A percentile compares a stretch with the other conserved stretches of the same genome.
phyloP scores from a whole-genome alignment of 2,329 filamentous ascomycete genomes.

The Aquanectria penicillioides region DNA sequence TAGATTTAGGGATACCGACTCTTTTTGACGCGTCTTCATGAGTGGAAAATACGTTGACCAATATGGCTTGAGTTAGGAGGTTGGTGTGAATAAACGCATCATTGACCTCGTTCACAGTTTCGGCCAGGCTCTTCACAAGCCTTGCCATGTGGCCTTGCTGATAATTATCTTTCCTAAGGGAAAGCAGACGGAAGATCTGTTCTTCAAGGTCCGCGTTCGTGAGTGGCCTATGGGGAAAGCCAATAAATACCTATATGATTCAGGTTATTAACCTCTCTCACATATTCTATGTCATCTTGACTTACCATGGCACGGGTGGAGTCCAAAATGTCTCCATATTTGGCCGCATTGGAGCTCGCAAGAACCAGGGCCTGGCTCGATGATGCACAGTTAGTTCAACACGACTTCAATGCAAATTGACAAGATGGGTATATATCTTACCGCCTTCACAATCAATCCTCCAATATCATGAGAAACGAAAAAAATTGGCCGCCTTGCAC shows the following conservation, averaged over 20 bases:
- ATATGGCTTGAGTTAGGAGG: constrained; percentile 13
- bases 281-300: not conserved
- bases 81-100: constrained; percentile 18
- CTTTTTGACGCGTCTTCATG: not conserved
- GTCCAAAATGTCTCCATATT: not conserved
- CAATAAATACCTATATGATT: not conserved
- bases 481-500: not conserved
- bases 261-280: not conserved
- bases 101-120: constrained; percentile 1
- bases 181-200: not conserved
- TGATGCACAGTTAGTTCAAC: not conserved
- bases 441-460: constrained; percentile 19
- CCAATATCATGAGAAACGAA: constrained; percentile 22
- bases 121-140: not conserved
- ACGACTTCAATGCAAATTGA: too few relatives aligned
- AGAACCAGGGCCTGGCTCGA: not conserved
- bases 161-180: not conserved
- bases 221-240: not conserved
- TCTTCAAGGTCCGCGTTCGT: not conserved
- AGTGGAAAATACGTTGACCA: constrained; percentile 9
- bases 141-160: not conserved
- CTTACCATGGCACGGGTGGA: not conserved
- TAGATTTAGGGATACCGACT: not conserved
- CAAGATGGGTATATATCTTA: too few relatives aligned
- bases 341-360: not conserved